Evolutionary conservation across 208 protist species (phyloP).

Genomic region (Acanthamoeba sp.): DNA sequence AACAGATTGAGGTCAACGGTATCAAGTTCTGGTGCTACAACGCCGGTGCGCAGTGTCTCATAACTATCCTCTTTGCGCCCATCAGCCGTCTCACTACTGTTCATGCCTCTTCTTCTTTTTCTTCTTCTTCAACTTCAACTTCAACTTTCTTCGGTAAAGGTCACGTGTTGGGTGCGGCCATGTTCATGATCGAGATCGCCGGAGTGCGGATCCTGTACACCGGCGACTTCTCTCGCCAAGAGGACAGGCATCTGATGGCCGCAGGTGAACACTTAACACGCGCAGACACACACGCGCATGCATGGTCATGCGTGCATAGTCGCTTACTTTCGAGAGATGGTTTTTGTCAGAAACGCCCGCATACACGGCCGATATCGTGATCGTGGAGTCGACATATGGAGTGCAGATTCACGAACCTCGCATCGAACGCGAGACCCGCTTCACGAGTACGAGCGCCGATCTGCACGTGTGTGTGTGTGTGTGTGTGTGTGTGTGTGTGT

Average conservation of each 20-base stretch:
- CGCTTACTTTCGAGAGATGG: neutral
- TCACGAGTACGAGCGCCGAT: conserved; percentile 88
- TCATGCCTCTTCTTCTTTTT: too few relatives aligned
- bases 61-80: neutral
- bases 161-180: conserved; percentile 95
- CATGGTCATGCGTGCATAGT: neutral
- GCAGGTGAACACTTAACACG: conserved; percentile 90
- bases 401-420: conserved; percentile 96
- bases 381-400: conserved; percentile 99
- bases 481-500: too few relatives aligned
- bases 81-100: too few relatives aligned
- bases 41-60: conserved; percentile 93
- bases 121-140: too few relatives aligned
- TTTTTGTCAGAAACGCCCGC: conserved; percentile 86
- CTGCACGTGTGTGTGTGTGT: too few relatives aligned
- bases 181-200: conserved; percentile 99
- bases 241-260: conserved; percentile 98
- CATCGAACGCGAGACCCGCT: conserved; percentile 96
- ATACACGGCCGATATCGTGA: conserved; percentile 97
- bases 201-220: conserved; percentile 98
- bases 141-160: too few relatives aligned
- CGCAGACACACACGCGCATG: neutral
- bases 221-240: conserved; percentile 98
- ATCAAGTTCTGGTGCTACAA: conserved; percentile 98
- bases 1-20: conserved; percentile 96